These are phyloP conservation scores for Cercophora scortea DNA, from an alignment of 495 filamentous ascomycete genomes.

Conservation along the genomic window DNA sequence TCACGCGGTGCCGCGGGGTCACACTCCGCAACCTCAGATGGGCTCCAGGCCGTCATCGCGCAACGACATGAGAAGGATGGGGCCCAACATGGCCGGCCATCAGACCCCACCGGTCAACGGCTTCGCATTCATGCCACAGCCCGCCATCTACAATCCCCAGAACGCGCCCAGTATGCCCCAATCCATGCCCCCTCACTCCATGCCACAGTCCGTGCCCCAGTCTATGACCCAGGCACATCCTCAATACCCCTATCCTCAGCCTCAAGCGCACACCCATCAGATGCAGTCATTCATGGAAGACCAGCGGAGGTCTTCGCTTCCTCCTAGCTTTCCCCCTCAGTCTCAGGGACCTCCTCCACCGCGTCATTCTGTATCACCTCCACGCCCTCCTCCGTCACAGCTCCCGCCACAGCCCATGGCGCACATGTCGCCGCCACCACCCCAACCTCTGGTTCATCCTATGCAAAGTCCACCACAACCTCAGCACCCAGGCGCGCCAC, in stretches of 20 bases:
- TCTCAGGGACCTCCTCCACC: constrained; percentile 10
- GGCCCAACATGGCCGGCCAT: constrained; percentile 65
- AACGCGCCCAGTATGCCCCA: constrained; percentile 40
- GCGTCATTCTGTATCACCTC: constrained; percentile 36
- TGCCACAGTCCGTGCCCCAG: constrained; percentile 32
- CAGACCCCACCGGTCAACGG: constrained; percentile 61
- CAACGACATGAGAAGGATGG: constrained; percentile 63
- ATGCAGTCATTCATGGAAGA: constrained; percentile 63
- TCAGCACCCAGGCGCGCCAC: constrained; percentile 16
- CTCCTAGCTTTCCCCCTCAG: constrained; percentile 48
- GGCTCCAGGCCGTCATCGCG: constrained; percentile 75
- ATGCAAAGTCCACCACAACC: constrained; percentile 15
- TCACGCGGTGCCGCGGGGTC: constrained; percentile 49
- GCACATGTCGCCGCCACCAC: constrained; percentile 27
- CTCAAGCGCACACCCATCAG: constrained; percentile 29
- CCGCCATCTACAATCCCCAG: constrained; percentile 77
- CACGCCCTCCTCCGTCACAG: constrained; percentile 25
- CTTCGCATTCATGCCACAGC: constrained; percentile 77
- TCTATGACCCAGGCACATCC: constrained; percentile 37
- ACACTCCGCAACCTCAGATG: constrained; percentile 71
- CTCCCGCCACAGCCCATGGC: constrained; percentile 28
- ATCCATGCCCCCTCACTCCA: constrained; percentile 37
- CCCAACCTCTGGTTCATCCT: constrained; percentile 11
- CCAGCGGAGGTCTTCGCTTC: constrained; percentile 53
- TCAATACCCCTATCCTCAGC: constrained; percentile 36